These are phyloP conservation scores for Eustoma russellianum DNA, from an alignment of 257 asterid genomes.

Conservation along the genomic window DNA sequence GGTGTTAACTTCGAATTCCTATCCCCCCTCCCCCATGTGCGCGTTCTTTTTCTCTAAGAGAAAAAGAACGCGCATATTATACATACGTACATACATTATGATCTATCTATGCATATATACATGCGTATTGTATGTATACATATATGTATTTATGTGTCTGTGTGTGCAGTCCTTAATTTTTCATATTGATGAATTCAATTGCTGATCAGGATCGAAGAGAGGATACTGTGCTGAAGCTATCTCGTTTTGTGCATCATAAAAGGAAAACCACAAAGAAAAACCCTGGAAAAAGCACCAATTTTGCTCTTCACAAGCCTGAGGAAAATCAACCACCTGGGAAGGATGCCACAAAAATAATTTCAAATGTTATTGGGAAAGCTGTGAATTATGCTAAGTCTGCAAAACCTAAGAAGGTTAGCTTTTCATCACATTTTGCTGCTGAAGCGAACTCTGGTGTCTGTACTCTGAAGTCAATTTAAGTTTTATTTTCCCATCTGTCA, in stretches of 20 bases:
- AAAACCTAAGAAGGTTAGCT: conserved; percentile 65
- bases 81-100: too few relatives aligned
- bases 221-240: conserved; percentile 68
- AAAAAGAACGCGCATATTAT: too few relatives aligned
- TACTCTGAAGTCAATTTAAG: too few relatives aligned
- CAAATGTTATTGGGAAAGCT: conserved; percentile 88
- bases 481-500: too few relatives aligned
- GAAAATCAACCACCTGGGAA: conserved; percentile 86
- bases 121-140: neutral
- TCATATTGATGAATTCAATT: conserved; percentile 6
- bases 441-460: neutral
- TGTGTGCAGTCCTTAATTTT: neutral
- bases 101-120: conserved; percentile 1
- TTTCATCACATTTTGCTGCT: neutral
- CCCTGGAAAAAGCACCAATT: conserved; percentile 55
- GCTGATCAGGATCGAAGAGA: conserved; percentile 82
- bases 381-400: conserved; percentile 81
- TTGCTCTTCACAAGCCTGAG: conserved; percentile 85
- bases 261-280: conserved; percentile 72
- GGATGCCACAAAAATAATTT: conserved; percentile 74
- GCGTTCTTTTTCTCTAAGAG: too few relatives aligned
- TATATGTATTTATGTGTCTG: neutral
- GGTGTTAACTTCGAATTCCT: too few relatives aligned
- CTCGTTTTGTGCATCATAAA: conserved; percentile 87
- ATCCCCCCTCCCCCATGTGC: too few relatives aligned